Conservation (phyloP, 1,284 basidiomycete genomes). For the Trichosporon coremiiforme region DNA sequence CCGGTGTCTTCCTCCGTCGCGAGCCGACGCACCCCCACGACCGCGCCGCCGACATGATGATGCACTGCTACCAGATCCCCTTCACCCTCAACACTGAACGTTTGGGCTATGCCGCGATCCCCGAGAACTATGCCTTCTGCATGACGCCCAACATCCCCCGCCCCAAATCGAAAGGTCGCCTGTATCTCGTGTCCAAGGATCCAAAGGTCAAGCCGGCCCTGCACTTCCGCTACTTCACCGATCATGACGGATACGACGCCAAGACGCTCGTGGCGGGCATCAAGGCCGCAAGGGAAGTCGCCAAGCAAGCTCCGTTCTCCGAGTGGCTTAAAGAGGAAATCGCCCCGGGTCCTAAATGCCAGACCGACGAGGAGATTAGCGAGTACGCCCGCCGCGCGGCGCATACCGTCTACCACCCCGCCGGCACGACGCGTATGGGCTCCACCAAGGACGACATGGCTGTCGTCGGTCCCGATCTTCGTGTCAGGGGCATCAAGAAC, state of each 20-base stretch:
- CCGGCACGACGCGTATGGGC: slow-evolving; percentile 32
- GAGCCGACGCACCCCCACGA: slow-evolving; percentile 22
- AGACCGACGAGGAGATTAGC: slow-evolving; percentile 31
- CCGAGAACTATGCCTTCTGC: slow-evolving; percentile 33
- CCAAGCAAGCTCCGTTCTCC: slow-evolving; percentile 30
- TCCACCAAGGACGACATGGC: slow-evolving; percentile 19
- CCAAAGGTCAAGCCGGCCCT: slow-evolving; percentile 31
- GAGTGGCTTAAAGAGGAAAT: slow-evolving; percentile 33
- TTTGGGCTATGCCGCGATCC: slow-evolving; percentile 28
- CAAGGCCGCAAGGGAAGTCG: slow-evolving; percentile 30
- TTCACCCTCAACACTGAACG: slow-evolving; percentile 35
- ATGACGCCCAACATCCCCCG: slow-evolving; percentile 36
- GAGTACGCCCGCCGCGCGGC: slow-evolving; percentile 33
- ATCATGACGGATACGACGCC: slow-evolving; percentile 32
- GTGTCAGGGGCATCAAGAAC: slow-evolving; percentile 30
- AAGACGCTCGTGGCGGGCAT: slow-evolving; percentile 31
- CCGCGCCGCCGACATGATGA: slow-evolving; percentile 32
- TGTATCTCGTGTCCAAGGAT: slow-evolving; percentile 27
- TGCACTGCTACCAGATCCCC: slow-evolving; percentile 37
- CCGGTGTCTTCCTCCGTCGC: slow-evolving; percentile 32
- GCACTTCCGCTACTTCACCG: slow-evolving; percentile 35
- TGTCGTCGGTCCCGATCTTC: slow-evolving; percentile 28
- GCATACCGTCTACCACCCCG: slow-evolving; percentile 35
- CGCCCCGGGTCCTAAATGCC: slow-evolving; percentile 23
- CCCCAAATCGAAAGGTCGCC: slow-evolving; percentile 25